A percentile compares a stretch with the other conserved stretches of the same genome.
Conservation (phyloP, 805 yeast genomes). For the Candida adriatica region DNA sequence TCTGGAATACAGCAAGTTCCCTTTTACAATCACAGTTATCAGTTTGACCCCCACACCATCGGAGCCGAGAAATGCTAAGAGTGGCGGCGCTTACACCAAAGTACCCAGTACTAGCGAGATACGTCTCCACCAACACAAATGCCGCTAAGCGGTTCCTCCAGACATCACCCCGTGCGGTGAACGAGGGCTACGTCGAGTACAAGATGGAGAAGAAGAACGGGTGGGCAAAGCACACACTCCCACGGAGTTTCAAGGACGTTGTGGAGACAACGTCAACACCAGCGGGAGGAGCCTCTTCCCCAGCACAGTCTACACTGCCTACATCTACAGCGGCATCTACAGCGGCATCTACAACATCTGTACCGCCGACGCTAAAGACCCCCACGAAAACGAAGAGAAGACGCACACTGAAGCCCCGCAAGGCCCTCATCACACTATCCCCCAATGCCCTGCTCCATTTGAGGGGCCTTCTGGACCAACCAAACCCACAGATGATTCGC, state of each 20-base stretch:
- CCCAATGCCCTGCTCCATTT: constrained; percentile 73
- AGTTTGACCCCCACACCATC: too few relatives aligned
- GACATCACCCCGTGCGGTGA: constrained; percentile 22
- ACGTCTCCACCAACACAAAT: constrained; percentile 11
- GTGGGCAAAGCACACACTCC: constrained; percentile 24
- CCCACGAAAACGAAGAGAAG: constrained; percentile 34
- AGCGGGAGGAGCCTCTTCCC: too few relatives aligned
- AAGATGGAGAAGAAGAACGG: constrained; percentile 6
- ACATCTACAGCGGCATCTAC: constrained; percentile 8
- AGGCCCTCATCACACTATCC: constrained; percentile 79
- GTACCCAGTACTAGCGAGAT: constrained; percentile 8
- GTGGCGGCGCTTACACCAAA: too few relatives aligned
- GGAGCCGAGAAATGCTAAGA: too few relatives aligned
- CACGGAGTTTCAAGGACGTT: constrained; percentile 23
- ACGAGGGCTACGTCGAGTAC: constrained; percentile 17
- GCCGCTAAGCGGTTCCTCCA: constrained; percentile 25
- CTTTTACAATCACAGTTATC: too few relatives aligned
- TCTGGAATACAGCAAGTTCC: too few relatives aligned
- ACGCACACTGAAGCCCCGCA: constrained; percentile 76
- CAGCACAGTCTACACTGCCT: constrained; percentile 8
- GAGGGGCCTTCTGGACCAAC: constrained; percentile 59
- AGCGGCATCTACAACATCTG: constrained; percentile 6
- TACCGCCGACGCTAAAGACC: constrained; percentile 13
- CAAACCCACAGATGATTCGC: constrained; percentile 83
- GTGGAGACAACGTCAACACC: constrained; percentile 15